Percentiles rank a stretch among this genome's conserved stretches.
Conservation (phyloP, 164 flowering plant species). For the Saururus chinensis region DNA sequence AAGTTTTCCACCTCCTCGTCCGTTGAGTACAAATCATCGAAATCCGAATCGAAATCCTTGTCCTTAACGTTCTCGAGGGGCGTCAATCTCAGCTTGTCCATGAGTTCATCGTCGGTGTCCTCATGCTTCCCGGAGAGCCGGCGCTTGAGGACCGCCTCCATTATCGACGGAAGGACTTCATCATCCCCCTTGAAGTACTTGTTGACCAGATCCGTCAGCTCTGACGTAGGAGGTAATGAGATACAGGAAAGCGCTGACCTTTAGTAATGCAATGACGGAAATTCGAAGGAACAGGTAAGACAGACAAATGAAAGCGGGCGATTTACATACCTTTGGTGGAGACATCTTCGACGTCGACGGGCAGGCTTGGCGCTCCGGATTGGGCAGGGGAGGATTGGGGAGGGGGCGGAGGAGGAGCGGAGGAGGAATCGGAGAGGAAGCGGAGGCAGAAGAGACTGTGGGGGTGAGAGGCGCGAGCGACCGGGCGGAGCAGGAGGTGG, state of each 20-base stretch:
- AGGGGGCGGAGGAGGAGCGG: slow-evolving; percentile 1
- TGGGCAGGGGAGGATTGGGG: neutral
- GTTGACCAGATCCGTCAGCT: slow-evolving; percentile 38
- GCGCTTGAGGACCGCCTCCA: slow-evolving; percentile 50
- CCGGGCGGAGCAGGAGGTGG: slow-evolving; percentile 1
- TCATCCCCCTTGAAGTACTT: slow-evolving; percentile 53
- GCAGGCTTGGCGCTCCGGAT: neutral
- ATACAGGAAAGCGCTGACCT: neutral
- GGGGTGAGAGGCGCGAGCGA: neutral
- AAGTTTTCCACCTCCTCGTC: slow-evolving; percentile 78
- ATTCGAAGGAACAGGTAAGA: too few relatives aligned
- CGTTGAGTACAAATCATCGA: slow-evolving; percentile 45
- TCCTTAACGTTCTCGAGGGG: slow-evolving; percentile 46
- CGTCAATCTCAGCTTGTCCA: slow-evolving; percentile 33
- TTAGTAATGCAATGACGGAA: too few relatives aligned
- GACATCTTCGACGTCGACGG: slow-evolving; percentile 8
- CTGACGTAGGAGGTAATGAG: slow-evolving; percentile 16
- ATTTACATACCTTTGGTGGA: slow-evolving; percentile 10
- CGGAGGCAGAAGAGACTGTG: too few relatives aligned
- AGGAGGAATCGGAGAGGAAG: neutral
- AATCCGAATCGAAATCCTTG: slow-evolving; percentile 51
- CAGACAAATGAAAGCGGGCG: neutral
- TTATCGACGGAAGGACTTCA: slow-evolving; percentile 38
- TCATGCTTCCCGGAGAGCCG: slow-evolving; percentile 49
- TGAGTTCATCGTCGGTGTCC: slow-evolving; percentile 65